Percentiles rank a stretch among this genome's conserved stretches.
These are phyloP conservation scores for Irpex sp. DNA, from an alignment of 1,284 basidiomycete species.

Conservation along the genomic window DNA sequence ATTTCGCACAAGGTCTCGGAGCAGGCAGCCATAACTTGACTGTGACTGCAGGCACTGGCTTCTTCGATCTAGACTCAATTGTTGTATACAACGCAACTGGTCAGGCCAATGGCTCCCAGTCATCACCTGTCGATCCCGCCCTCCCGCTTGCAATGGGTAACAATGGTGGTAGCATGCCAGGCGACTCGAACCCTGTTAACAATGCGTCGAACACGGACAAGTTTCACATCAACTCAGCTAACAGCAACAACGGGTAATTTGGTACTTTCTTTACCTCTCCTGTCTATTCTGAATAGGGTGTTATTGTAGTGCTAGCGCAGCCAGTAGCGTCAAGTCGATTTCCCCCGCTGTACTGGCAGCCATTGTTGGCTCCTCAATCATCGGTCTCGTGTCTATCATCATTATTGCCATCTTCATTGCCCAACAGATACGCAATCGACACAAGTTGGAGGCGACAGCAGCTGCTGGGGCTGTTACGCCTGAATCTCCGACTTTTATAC, in stretches of 20 bases:
- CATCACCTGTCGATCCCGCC: not conserved
- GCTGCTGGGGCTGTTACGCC: constrained; percentile 8
- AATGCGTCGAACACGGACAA: constrained; percentile 1
- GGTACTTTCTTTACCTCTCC: not conserved
- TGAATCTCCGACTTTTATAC: constrained; percentile 34
- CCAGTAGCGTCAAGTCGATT: constrained; percentile 2
- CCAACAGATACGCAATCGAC: constrained; percentile 14
- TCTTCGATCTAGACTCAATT: constrained; percentile 43
- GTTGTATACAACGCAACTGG: constrained; percentile 22
- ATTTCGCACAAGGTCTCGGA: constrained; percentile 35
- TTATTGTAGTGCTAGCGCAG: not conserved
- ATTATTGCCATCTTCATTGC: constrained; percentile 28
- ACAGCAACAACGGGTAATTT: constrained; percentile 11
- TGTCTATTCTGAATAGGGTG: not conserved
- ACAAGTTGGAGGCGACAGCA: not conserved
- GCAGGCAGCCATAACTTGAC: constrained; percentile 31
- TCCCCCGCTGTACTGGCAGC: constrained; percentile 26
- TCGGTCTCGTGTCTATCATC: constrained; percentile 30
- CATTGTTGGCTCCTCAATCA: constrained; percentile 26
- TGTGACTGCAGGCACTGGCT: constrained; percentile 29
- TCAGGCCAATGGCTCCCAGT: not conserved
- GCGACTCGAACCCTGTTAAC: constrained; percentile 1
- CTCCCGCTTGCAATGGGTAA: not conserved
- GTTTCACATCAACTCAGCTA: constrained; percentile 9
- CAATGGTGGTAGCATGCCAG: not conserved